A percentile compares a stretch with the other conserved stretches of the same genome.
Conservation (phyloP, 1,284 basidiomycete genomes). For the Testicularia cyperi region DNA sequence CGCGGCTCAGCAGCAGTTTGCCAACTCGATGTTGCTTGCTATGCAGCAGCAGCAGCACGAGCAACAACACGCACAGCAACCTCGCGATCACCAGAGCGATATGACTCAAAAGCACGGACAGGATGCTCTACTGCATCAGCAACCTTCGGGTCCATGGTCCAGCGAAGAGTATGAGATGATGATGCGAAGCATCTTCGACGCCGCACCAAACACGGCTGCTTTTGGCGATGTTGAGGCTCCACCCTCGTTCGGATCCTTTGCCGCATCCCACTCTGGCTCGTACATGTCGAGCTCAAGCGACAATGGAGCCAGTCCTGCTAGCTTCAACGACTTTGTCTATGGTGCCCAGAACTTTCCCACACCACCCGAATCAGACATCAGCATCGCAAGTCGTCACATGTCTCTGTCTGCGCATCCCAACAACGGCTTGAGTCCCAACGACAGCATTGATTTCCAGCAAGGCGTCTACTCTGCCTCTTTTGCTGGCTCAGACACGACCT, state of each 20-base stretch:
- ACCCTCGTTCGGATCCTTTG: conserved; percentile 24
- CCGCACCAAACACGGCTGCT: conserved; percentile 14
- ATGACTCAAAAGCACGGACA: conserved; percentile 9
- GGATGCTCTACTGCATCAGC: conserved; percentile 8
- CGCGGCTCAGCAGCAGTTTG: conserved; percentile 22
- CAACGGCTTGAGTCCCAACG: conserved; percentile 11
- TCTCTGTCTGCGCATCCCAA: conserved; percentile 24
- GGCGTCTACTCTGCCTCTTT: conserved; percentile 14
- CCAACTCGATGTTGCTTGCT: neutral
- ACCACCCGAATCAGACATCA: conserved; percentile 30
- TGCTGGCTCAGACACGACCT: conserved; percentile 22
- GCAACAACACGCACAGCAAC: conserved; percentile 6
- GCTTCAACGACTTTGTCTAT: conserved; percentile 47
- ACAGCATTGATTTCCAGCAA: conserved; percentile 9
- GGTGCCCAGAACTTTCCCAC: conserved; percentile 33
- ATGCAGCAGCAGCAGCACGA: conserved; percentile 9
- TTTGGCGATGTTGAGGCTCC: conserved; percentile 28
- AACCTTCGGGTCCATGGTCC: conserved; percentile 26
- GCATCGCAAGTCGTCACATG: conserved; percentile 11
- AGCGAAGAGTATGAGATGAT: conserved; percentile 40
- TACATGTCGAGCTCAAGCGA: conserved; percentile 36
- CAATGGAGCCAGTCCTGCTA: conserved; percentile 35
- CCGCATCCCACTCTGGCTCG: conserved; percentile 26
- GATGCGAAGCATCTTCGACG: conserved; percentile 36
- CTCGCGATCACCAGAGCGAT: conserved; percentile 1